These are phyloP conservation scores for Hamamelis virginiana DNA, from an alignment of 164 flowering plant species.

Conservation along the genomic window DNA sequence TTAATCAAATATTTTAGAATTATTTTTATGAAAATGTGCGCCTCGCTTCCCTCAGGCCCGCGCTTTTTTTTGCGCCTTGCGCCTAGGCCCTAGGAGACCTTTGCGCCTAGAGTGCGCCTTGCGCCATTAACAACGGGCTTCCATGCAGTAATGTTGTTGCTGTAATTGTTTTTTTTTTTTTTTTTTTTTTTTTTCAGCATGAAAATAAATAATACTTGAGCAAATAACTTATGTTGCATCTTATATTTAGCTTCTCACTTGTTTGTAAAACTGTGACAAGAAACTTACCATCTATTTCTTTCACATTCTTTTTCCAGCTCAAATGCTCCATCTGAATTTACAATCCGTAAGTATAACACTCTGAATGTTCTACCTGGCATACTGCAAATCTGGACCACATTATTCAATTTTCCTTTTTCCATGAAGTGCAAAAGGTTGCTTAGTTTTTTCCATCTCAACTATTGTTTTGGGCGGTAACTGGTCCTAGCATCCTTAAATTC, in stretches of 20 bases:
- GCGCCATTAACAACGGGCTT: too few species aligned
- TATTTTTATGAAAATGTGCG: too few species aligned
- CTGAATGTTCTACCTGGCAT: neutral
- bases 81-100: too few species aligned
- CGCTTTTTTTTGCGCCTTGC: too few species aligned
- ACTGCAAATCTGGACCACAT: neutral
- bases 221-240: neutral
- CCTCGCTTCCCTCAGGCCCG: too few species aligned
- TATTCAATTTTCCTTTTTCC: neutral
- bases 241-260: neutral
- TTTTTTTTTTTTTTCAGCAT: too few species aligned
- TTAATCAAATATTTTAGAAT: too few species aligned
- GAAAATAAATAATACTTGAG: too few species aligned
- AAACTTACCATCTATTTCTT: neutral
- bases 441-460: neutral
- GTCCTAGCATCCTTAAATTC: neutral
- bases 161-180: too few species aligned
- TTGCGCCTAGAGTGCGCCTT: too few species aligned
- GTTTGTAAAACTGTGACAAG: neutral
- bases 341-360: conserved; percentile 51
- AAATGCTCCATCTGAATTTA: conserved; percentile 44
- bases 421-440: neutral
- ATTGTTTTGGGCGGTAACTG: neutral
- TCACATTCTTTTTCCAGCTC: conserved; percentile 30
- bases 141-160: too few species aligned